Evolutionary conservation across 1,284 basidiomycete genomes (phyloP).

Genomic region (Sporisorium exsertum): DNA sequence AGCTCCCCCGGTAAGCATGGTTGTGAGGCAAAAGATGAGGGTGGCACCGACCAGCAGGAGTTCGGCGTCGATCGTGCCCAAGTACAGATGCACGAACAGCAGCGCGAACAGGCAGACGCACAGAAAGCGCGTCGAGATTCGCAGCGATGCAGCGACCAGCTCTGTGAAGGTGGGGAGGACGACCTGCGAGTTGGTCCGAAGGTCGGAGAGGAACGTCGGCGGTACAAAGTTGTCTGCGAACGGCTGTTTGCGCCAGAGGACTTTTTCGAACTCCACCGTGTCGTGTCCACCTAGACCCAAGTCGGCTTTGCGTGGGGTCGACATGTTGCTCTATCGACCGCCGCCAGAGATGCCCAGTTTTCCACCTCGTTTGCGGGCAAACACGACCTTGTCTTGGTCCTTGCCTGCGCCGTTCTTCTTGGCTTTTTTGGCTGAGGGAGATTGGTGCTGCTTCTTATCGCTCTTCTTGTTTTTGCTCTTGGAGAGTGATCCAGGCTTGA

Average conservation of each 20-base stretch:
- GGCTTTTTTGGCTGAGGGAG: conserved; percentile 10
- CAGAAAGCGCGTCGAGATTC: conserved; percentile 52
- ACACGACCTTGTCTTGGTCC: conserved; percentile 45
- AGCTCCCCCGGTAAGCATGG: background rate
- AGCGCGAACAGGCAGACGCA: conserved; percentile 47
- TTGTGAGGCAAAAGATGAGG: background rate
- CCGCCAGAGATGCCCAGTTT: conserved; percentile 42
- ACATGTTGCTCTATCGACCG: conserved; percentile 10
- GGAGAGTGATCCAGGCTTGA: conserved; percentile 33
- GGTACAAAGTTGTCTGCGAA: conserved; percentile 89
- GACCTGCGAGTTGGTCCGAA: conserved; percentile 70
- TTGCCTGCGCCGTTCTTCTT: conserved; percentile 11
- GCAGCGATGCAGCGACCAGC: conserved; percentile 75
- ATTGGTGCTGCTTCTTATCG: background rate
- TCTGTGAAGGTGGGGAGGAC: conserved; percentile 75
- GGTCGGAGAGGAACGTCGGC: conserved; percentile 79
- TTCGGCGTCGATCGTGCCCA: conserved; percentile 23
- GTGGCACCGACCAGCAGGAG: conserved; percentile 6
- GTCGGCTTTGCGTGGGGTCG: background rate
- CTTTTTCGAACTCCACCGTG: conserved; percentile 77
- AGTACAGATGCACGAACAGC: conserved; percentile 55
- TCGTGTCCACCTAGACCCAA: background rate
- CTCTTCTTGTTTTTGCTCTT: conserved; percentile 5
- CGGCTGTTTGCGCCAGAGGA: conserved; percentile 84
- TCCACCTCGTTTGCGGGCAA: conserved; percentile 37